Evolutionary conservation across 208 protist species (phyloP), one percentile per base, ranked within the genome.

Genomic region (Trypanosoma theileri): DNA sequence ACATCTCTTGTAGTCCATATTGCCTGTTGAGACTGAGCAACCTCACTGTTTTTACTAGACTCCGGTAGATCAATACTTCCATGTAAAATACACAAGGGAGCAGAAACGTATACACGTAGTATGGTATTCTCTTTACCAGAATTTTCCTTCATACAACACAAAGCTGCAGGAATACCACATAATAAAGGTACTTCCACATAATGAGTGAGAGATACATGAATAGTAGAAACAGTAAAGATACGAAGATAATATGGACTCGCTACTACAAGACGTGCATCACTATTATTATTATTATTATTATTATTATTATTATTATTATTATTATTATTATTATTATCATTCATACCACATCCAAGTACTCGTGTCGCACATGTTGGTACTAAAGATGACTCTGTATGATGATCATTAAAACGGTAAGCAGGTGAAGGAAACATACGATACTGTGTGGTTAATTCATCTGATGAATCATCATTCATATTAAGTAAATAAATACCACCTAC

Each of bases 171-270:
- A 22, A 91, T 69, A 2, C 81, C 68, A 35, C 21, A 17, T 17
- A 91, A 66, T 57, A 54, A 46, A 14, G 80, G 75, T 19, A 84
- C 52, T 24, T 91, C 80, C 45, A 88, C 70, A 24, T 61, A 73
- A 22, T 81, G 69, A 17, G 76, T 19, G n/a, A 88, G 72, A n/a
- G 62, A 64, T 53, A 77, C 80, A 14, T 28, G 24, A 26, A 13
- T 16, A 46, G 58, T 24, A 10, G 26, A 86, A 61, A 77, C 40
- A 26, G 66, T 57, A 28, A 92, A 67, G 22, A 91, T 54, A 13
- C 78, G 73, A 46, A 89, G 52, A n/a, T 80, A 66, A 50, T 70
- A 88, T 19, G 85, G 77, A 24, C 77, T 82, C 21, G 81, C 80
- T 10, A 89, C 78, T 9, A 93, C 59, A 16, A 91, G 46, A 4